These are phyloP conservation scores for Bruguiera sexangula DNA, from an alignment of 345 rosid species.

Conservation along the genomic window DNA sequence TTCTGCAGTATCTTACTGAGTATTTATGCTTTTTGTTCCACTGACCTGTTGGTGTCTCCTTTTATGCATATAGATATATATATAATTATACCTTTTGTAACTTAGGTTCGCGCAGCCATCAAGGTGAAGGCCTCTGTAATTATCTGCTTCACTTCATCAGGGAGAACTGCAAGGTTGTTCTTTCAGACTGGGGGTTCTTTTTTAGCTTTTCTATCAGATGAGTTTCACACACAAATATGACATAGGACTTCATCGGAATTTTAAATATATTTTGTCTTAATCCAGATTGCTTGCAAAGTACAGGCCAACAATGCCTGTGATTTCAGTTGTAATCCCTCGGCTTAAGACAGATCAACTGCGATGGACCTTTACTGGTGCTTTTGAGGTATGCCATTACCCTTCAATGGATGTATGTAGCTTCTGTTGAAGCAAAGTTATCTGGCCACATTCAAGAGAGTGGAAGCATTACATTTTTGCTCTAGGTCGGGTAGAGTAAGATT, in stretches of 20 bases:
- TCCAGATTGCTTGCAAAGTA: conserved; percentile 91
- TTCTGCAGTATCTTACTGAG: not conserved
- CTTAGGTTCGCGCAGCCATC: conserved; percentile 43
- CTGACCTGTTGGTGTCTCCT: not conserved
- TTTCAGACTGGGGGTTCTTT: not conserved
- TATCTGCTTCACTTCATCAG: conserved; percentile 44
- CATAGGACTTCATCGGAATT: not conserved
- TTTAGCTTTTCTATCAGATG: too few relatives aligned
- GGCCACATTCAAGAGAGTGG: not conserved
- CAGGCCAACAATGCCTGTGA: conserved; percentile 90
- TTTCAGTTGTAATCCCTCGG: conserved; percentile 89
- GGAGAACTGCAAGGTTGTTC: conserved; percentile 41
- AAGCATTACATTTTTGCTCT: too few relatives aligned
- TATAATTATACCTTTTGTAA: not conserved
- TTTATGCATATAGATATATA: not conserved
- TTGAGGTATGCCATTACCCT: conserved; percentile 52
- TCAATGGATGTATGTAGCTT: not conserved
- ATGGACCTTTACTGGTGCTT: conserved; percentile 95
- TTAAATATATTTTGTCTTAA: not conserved
- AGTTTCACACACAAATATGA: too few relatives aligned
- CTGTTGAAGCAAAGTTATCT: not conserved
- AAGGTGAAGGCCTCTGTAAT: conserved; percentile 46
- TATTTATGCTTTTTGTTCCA: not conserved
- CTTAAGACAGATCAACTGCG: conserved; percentile 88
- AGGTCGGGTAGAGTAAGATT: too few relatives aligned